Base-by-base conservation (phyloP, 306 rosid species). In the Dalbergia cultrata region DNA sequence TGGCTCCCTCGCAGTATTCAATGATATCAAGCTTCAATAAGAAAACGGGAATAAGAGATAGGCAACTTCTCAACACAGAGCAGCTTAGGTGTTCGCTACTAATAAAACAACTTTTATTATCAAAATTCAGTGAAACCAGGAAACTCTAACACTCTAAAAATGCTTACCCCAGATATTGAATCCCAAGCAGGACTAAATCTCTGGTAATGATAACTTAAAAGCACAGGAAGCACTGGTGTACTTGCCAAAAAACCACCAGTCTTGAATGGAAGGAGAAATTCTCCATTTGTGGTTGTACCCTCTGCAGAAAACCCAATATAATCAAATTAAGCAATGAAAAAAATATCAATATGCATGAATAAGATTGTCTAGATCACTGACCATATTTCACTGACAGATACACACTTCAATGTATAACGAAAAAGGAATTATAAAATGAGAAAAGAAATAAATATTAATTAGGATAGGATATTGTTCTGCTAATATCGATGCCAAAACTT, bases 101-200 rank as follows among this genome's bases (percentile, higher is more conserved):
- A 26, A 26, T 26, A 50, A 13, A 68, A 72, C 67, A 72, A 49
- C 22, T 82, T 63, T 63, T 62, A 59, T 26, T 2, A 62, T 41
- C 47, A 59, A 19, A 56, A 66, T 56, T 59, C 79, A 43, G 69
- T 6, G n/a, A 67, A 68, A 78, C 61, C 26, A 37, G 18, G 34
- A 54, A 22, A 71, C 16, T 65, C 44, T 39, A 58, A 56, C 19
- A 49, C 65, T 49, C 18, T 41, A 56, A 63, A 82, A 67, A 74
- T 35, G 65, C 99, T 83, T 80, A 95, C 99, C 88, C 97, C 99
- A 65, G 99, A 88, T 78, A 95, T 91, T 11, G 99, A 95, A 74
- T 95, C 99, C 99, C 99, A 95, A 35, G 99, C 99, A 64, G 97
- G 95, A 74, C 97, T 88, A 80, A 93, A 90, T 83, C 99, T 89